These are phyloP conservation scores for Cornus controversa DNA, from an alignment of 148 eudicot genomes.

Conservation along the genomic window DNA sequence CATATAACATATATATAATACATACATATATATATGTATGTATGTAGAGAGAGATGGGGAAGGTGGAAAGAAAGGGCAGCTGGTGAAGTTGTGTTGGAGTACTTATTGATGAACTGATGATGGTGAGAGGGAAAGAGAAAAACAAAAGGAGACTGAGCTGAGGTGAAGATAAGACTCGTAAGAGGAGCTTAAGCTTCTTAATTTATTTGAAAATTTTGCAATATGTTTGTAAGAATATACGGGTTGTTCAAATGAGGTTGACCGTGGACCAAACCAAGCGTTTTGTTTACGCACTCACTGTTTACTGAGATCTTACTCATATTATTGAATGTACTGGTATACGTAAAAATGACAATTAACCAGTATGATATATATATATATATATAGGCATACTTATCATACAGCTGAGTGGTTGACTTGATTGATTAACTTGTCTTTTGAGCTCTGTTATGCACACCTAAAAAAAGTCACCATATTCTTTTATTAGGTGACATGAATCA, in stretches of 20 bases:
- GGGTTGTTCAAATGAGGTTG: slow-evolving; percentile 6
- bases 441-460: too few relatives aligned
- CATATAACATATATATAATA: background rate
- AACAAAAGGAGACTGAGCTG: background rate
- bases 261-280: slow-evolving; percentile 7
- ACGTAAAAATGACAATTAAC: too few relatives aligned
- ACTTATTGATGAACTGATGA: too few relatives aligned
- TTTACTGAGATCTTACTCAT: background rate
- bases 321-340: too few relatives aligned
- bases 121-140: background rate
- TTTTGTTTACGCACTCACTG: background rate
- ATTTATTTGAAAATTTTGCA: background rate
- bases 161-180: background rate
- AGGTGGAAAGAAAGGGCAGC: background rate
- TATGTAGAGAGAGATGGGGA: background rate
- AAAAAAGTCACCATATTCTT: too few relatives aligned
- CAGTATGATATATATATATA: too few relatives aligned
- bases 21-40: background rate
- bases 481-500: too few relatives aligned
- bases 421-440: too few relatives aligned
- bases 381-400: too few relatives aligned
- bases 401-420: too few relatives aligned
- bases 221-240: background rate
- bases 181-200: background rate
- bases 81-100: slow-evolving; percentile 5